These are phyloP conservation scores for Westerdykella ornata DNA, from an alignment of 2,329 filamentous ascomycete genomes.

Conservation along the genomic window DNA sequence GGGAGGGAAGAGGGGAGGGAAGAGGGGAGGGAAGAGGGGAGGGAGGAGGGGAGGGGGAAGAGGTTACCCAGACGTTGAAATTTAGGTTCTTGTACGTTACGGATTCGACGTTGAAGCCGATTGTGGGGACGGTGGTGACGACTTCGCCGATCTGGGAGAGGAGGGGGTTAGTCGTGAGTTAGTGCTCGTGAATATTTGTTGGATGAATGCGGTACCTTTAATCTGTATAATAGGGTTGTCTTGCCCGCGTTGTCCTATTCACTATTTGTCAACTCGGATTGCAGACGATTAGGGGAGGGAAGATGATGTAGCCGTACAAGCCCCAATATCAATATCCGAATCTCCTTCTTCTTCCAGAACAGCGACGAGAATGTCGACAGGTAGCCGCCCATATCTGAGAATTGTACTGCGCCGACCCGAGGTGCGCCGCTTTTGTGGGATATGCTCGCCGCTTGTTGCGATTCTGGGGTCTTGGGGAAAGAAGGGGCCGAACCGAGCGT, in stretches of 20 bases:
- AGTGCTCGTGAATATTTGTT: neutral
- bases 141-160: conserved; percentile 94
- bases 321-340: conserved; percentile 88
- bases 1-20: neutral
- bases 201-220: conserved; percentile 61
- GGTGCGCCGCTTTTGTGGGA: too few species aligned
- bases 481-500: too few species aligned
- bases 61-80: conserved; percentile 92
- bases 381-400: conserved; percentile 24
- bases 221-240: conserved; percentile 89
- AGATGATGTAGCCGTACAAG: conserved; percentile 56
- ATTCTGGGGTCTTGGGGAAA: too few species aligned
- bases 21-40: neutral
- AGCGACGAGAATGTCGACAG: conserved; percentile 25
- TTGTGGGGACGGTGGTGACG: conserved; percentile 97
- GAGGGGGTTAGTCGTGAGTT: neutral
- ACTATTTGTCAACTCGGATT: conserved; percentile 3
- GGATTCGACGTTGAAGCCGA: conserved; percentile 98
- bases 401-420: too few species aligned
- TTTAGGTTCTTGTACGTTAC: conserved; percentile 98
- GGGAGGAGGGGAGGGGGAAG: neutral
- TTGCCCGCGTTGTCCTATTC: conserved; percentile 92
- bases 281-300: neutral
- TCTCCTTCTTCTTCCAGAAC: conserved; percentile 89
- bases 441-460: too few species aligned